Base-by-base conservation (phyloP, 257 asterid genomes). In the Solanum ossicruentum region DNA sequence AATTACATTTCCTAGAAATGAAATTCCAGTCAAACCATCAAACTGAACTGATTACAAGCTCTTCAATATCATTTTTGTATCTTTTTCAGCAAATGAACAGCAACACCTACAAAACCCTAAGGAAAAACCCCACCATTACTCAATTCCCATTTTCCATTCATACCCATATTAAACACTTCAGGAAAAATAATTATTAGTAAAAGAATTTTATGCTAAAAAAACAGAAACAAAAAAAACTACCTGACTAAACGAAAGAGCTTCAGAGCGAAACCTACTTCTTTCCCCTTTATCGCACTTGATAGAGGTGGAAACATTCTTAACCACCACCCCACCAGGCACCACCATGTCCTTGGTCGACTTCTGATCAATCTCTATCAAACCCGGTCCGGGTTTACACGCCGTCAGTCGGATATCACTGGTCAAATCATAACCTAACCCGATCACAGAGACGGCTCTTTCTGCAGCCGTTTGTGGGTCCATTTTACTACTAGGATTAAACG, bases 231-330 rank as follows among this genome's bases (percentile, higher is more conserved):
- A 6, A 41, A 57, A 36, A 36, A 28, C 55, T 16, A 96, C 99
- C 98, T 92, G 97, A 85, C 81, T 92, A 88, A 96, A 96, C 60
- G 97, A 69, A 80, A 96, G 92, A 55, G 92, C 91, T 78, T 96
- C 99, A 85, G 99, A 93, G 89, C 95, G 92, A 86, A 96, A 96
- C 91, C 99, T 89, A 55, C 93, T 96, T 70, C 98, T 92, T 91
- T 96, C 99, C 75, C 99, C 99, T 90, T 96, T 96, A 84, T 93
- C 99, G 83, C 99, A 96, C 94, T 93, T 96, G 86, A 96, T 93
- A 9, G 98, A 89, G 55, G 91, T 82, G 2, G 95, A 88, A 0
- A 93, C 98, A 57, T 86, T 82, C 1, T 91, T 83, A 28, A 96
- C 94, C 86, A 91, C 92, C 71, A 91, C 95, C 77, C 93, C 96